Base-by-base conservation (phyloP, 1,284 basidiomycete genomes). In the Apiotrichum laibachii region DNA sequence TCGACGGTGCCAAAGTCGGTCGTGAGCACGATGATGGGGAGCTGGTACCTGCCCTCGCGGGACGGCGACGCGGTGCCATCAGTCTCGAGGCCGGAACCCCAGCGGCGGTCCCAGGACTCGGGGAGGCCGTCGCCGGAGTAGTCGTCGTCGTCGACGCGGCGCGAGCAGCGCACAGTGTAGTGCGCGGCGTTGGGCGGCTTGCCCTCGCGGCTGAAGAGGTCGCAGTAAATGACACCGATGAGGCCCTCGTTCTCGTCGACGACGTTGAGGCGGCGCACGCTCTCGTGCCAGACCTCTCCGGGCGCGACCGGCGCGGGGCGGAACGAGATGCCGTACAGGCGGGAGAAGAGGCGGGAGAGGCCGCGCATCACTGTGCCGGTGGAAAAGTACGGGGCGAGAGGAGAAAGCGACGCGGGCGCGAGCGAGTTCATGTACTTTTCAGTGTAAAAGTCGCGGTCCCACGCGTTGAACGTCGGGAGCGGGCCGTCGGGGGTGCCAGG, bases 141-240 rank as follows among this genome's bases (percentile, higher is more conserved):
- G 72, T 97, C 91, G 69, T 99, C 95, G 62, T 94, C 86, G 69
- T 98, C 94, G 1, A 90, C 88, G 51, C 95, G 81, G 45, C 95
- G 81, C 2, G 92, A 96, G 79, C 96, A 99, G 12, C 93, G 85
- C 12, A 99, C 92, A 2, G 95, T 99, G 76, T 97, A 99, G 76
- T 99, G 95, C 1, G 95, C 96, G 1, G 96, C 94, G 15, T 92
- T 91, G 45, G 86, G 84, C 4, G 91, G 86, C 77, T 99, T 99
- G 10, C 90, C 92, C 42, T 83, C 80, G 35, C 95, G 82, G 11
- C 86, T 84, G 75, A 92, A 97, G 26, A 99, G 81, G 77, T 99
- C 95, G 19, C 90, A 89, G 71, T 96, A 99, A 70, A 99, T 90
- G 82, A 89, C 92, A 1, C 95, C 95, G 56, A 99, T 86, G 19